Percentiles rank a stretch among this genome's conserved stretches.
Evolutionary conservation across 306 rosid species (phyloP).

Genomic region (Gillenia trifoliata): DNA sequence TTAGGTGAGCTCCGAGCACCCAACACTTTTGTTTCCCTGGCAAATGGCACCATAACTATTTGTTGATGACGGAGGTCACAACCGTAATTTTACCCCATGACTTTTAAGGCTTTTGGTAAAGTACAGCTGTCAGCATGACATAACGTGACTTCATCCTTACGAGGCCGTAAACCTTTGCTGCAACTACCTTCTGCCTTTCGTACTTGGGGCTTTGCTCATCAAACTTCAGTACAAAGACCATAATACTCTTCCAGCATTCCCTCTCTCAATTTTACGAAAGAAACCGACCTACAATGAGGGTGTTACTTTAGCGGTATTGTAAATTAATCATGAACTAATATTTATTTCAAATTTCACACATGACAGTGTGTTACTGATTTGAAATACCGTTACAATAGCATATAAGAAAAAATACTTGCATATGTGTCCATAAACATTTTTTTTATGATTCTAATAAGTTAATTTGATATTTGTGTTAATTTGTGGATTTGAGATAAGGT

Average conservation of each 20-base stretch:
- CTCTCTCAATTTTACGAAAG: not conserved
- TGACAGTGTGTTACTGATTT: not conserved
- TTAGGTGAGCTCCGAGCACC: conserved; percentile 7
- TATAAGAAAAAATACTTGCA: too few relatives aligned
- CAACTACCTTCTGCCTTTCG: not conserved
- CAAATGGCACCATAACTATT: not conserved
- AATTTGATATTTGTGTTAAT: too few relatives aligned
- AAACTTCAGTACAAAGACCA: not conserved
- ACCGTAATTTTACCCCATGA: conserved; percentile 11
- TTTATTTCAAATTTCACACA: too few relatives aligned
- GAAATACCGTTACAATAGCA: not conserved
- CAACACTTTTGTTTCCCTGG: conserved; percentile 18
- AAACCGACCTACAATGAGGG: too few relatives aligned
- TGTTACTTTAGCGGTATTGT: too few relatives aligned
- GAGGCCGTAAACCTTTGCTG: not conserved
- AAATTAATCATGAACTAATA: too few relatives aligned
- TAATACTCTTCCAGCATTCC: conserved; percentile 7
- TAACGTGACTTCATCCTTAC: conserved; percentile 29
- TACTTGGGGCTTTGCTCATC: not conserved
- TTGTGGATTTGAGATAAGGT: too few relatives aligned
- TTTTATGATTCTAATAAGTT: too few relatives aligned
- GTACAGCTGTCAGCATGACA: conserved; percentile 41
- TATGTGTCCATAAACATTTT: too few relatives aligned
- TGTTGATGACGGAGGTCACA: not conserved
- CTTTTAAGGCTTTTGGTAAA: not conserved